These are phyloP conservation scores for Populus pruinosa DNA, from an alignment of 345 rosid species.

Conservation along the genomic window DNA sequence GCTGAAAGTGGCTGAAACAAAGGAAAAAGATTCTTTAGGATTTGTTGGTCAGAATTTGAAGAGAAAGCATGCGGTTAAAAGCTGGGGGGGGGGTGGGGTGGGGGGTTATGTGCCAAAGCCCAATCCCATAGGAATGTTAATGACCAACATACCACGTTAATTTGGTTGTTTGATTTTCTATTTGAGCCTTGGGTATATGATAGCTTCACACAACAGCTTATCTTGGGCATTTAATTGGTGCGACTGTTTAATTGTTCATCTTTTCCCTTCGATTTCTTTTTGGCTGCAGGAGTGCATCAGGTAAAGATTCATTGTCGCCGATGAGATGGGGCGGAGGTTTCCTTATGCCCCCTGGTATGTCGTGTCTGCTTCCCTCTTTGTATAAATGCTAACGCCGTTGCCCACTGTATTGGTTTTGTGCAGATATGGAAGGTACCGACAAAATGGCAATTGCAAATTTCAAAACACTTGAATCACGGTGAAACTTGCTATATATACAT, in stretches of 20 bases:
- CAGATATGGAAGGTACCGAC: neutral
- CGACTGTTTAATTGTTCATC: constrained; percentile 7
- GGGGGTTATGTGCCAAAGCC: neutral
- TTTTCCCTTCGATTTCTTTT: constrained; percentile 8
- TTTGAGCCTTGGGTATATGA: neutral
- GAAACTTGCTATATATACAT: neutral
- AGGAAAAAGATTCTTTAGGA: neutral
- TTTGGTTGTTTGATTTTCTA: neutral
- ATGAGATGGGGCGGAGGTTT: constrained; percentile 9
- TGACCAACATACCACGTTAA: neutral
- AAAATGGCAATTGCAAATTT: neutral
- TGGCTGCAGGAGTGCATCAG: constrained; percentile 36
- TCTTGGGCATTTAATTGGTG: neutral
- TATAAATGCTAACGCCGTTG: neutral
- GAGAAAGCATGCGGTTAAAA: neutral
- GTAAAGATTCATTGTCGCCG: constrained; percentile 3
- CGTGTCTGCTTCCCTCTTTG: neutral
- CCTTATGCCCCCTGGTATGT: constrained; percentile 13
- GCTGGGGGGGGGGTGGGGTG: neutral
- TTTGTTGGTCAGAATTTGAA: neutral
- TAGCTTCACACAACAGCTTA: neutral
- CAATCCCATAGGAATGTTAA: neutral
- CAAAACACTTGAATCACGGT: neutral
- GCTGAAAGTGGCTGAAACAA: neutral
- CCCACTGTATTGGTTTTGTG: neutral